Conservation (phyloP, 2,329 filamentous ascomycete species). For the Microsporum audouinii region DNA sequence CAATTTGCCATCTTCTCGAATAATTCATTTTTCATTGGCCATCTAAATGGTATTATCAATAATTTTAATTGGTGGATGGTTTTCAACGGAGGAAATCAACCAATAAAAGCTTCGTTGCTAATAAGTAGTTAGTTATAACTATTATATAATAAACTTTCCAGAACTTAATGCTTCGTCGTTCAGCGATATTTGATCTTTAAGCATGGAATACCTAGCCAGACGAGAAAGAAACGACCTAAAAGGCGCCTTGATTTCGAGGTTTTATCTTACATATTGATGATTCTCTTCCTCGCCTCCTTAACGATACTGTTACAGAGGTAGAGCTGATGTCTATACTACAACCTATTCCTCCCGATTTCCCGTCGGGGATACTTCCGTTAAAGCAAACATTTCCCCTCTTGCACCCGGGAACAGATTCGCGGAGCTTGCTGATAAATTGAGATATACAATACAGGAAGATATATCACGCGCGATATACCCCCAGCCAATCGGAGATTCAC, state of each 20-base stretch:
- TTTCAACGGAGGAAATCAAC: too few species aligned
- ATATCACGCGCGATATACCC: conserved; percentile 3
- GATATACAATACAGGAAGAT: conserved; percentile 2
- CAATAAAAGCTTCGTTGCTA: too few species aligned
- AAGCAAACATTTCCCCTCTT: background rate
- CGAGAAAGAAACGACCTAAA: background rate
- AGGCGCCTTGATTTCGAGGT: conserved; percentile 4
- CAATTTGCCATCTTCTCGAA: too few species aligned
- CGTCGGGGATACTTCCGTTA: background rate
- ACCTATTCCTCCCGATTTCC: background rate
- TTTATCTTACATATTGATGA: conserved; percentile 12
- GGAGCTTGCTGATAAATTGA: background rate
- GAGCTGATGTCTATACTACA: conserved; percentile 1
- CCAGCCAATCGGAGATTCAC: conserved; percentile 4
- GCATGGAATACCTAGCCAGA: background rate
- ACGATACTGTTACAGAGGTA: conserved; percentile 11
- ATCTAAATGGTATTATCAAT: too few species aligned
- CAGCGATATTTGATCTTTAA: background rate
- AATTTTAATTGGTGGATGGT: too few species aligned
- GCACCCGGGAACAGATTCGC: background rate
- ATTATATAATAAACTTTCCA: too few species aligned
- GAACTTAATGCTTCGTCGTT: too few species aligned
- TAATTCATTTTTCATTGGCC: too few species aligned
- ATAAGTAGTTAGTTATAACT: too few species aligned
- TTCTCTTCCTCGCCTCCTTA: conserved; percentile 10